Conservation (phyloP, 805 yeast species). For the Candida sithepensis region DNA sequence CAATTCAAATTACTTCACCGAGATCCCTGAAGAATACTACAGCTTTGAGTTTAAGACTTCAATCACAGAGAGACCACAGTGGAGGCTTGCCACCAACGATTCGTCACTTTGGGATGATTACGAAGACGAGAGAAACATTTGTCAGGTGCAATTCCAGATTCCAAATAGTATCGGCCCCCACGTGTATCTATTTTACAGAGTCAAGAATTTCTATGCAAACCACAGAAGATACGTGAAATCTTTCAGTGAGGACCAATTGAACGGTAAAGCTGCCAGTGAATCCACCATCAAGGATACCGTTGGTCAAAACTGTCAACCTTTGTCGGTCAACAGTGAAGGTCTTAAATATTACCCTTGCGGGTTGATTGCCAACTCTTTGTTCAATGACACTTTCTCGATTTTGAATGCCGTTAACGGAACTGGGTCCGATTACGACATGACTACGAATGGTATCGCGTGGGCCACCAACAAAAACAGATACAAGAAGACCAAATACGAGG, state of each 20-base stretch:
- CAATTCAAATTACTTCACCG: conserved; percentile 37
- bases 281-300: conserved; percentile 49
- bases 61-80: conserved; percentile 46
- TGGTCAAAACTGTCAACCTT: conserved; percentile 63
- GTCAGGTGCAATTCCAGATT: conserved; percentile 70
- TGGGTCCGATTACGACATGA: conserved; percentile 39
- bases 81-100: conserved; percentile 52
- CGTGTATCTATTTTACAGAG: conserved; percentile 71
- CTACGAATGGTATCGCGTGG: conserved; percentile 67
- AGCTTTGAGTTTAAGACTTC: conserved; percentile 53
- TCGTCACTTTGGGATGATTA: conserved; percentile 37
- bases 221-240: conserved; percentile 93
- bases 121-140: conserved; percentile 48
- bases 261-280: conserved; percentile 63
- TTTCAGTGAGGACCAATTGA: conserved; percentile 73
- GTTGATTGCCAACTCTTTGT: conserved; percentile 72
- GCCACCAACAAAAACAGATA: conserved; percentile 59
- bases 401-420: conserved; percentile 44
- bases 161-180: conserved; percentile 74
- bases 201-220: conserved; percentile 87
- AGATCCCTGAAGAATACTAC: conserved; percentile 59
- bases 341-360: conserved; percentile 77
- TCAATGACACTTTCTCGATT: conserved; percentile 67
- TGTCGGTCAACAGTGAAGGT: conserved; percentile 44
- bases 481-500: conserved; percentile 58